Evolutionary conservation across 2,329 filamentous ascomycete genomes (phyloP).

Genomic region (Cercospora janseana): DNA sequence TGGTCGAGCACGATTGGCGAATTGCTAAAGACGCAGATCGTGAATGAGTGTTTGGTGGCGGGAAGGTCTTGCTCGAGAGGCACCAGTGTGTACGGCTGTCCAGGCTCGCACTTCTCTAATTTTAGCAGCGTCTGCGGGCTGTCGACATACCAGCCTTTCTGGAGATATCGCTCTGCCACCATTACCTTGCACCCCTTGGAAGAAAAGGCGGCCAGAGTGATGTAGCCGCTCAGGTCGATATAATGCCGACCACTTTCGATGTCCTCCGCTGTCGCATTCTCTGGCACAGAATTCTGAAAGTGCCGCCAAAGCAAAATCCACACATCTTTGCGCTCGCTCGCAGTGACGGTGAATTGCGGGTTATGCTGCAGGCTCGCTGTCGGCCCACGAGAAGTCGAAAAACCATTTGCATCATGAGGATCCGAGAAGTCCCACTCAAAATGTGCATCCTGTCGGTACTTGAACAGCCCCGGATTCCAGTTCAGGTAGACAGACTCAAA

Average conservation of each 20-base stretch:
- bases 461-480: conserved; percentile 88
- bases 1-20: conserved; percentile 59
- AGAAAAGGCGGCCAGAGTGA: conserved; percentile 80
- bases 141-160: conserved; percentile 84
- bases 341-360: conserved; percentile 58
- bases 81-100: conserved; percentile 60
- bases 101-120: conserved; percentile 61
- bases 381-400: conserved; percentile 50
- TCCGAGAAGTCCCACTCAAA: conserved; percentile 72
- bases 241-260: conserved; percentile 45
- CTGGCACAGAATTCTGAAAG: conserved; percentile 51
- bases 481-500: conserved; percentile 97
- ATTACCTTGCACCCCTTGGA: conserved; percentile 69
- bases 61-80: conserved; percentile 77
- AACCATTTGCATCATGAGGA: conserved; percentile 33
- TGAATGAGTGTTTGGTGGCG: conserved; percentile 74
- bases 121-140: conserved; percentile 87
- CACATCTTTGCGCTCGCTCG: conserved; percentile 58
- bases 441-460: conserved; percentile 80
- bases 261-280: conserved; percentile 33
- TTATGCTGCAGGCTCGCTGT: conserved; percentile 71
- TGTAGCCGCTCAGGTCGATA: conserved; percentile 64
- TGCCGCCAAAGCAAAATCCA: conserved; percentile 89
- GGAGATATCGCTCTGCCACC: conserved; percentile 67
- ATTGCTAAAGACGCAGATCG: conserved; percentile 76